phyloP scores from a whole-genome alignment of 257 asterid genomes.

The Nicotiana paniculata region DNA sequence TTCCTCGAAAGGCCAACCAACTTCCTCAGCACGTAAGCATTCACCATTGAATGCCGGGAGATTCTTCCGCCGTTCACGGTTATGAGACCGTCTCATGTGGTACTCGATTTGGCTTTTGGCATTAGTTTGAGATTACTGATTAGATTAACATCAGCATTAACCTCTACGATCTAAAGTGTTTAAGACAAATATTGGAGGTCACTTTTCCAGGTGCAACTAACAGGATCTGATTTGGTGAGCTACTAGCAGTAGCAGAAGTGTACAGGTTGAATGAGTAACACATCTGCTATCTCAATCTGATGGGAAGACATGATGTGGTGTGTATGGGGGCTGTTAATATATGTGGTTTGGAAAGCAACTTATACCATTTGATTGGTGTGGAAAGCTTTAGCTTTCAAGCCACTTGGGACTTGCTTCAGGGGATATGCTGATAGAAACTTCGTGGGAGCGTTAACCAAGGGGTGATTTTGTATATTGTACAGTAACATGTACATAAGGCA shows the following conservation, averaged over 20 bases:
- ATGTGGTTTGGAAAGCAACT: neutral
- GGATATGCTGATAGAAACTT: neutral
- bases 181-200: neutral
- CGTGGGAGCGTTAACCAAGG: neutral
- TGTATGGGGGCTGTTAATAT: neutral
- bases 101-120: neutral
- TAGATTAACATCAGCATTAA: neutral
- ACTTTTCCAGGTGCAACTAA: neutral
- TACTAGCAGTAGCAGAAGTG: neutral
- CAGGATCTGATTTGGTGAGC: neutral
- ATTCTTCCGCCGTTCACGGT: conserved; percentile 47
- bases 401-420: neutral
- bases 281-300: neutral
- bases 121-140: neutral
- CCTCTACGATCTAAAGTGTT: neutral
- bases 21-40: conserved; percentile 49
- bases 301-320: neutral
- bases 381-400: neutral
- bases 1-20: conserved; percentile 62
- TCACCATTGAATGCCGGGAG: conserved; percentile 46
- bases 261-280: neutral
- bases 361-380: conserved; percentile 1
- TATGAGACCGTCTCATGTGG: conserved; percentile 32
- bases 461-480: neutral
- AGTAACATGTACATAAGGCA: neutral